Evolutionary conservation across 2,329 filamentous ascomycete genomes (phyloP).

Genomic region (Fusarium beomiforme): DNA sequence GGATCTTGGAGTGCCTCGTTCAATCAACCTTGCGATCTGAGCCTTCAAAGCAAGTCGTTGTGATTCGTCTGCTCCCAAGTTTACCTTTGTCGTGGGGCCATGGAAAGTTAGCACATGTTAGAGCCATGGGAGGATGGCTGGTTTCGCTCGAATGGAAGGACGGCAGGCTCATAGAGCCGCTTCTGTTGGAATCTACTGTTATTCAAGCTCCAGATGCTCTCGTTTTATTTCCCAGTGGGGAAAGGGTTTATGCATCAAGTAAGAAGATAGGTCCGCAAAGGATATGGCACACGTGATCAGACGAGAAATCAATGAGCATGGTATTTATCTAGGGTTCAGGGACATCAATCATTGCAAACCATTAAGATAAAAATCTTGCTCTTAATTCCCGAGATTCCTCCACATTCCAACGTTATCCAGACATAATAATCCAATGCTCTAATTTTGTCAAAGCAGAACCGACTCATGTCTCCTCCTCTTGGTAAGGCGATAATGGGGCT

Average conservation of each 20-base stretch:
- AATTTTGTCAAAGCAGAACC: no score
- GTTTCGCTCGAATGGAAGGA: conserved; percentile 29
- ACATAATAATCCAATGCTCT: no score
- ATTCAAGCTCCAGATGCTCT: conserved; percentile 4
- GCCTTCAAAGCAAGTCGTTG: not conserved
- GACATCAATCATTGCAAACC: no score
- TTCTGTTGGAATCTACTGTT: conserved; percentile 6
- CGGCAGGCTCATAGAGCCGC: not conserved
- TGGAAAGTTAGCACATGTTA: not conserved
- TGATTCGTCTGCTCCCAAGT: conserved; percentile 32
- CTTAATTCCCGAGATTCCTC: no score
- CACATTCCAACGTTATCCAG: no score
- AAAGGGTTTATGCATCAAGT: not conserved
- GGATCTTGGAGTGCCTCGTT: conserved; percentile 35
- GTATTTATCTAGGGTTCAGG: not conserved
- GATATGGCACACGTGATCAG: not conserved
- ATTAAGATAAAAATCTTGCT: no score
- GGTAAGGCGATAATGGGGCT: no score
- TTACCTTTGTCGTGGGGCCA: conserved; percentile 21
- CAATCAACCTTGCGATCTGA: conserved; percentile 21
- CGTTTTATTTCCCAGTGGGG: not conserved
- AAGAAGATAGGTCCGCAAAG: not conserved
- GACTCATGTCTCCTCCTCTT: no score
- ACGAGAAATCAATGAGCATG: not conserved
- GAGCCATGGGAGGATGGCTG: conserved; percentile 23